Evolutionary conservation across 2,329 filamentous ascomycete species (phyloP).

Genomic region (Zymoseptoria brevis): DNA sequence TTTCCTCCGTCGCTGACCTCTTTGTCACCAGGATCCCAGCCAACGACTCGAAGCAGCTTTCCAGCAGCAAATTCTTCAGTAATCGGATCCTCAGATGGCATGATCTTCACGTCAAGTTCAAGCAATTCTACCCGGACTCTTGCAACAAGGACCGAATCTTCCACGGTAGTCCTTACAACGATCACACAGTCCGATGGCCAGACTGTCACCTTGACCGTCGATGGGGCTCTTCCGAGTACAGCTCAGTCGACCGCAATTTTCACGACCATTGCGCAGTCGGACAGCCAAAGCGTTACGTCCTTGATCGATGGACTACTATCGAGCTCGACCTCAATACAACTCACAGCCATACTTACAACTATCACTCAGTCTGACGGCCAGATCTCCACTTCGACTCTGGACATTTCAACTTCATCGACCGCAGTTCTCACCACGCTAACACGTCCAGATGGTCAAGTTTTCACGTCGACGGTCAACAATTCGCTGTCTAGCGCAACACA

Average conservation of each 20-base stretch:
- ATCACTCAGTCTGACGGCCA: not conserved
- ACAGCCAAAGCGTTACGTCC: not conserved
- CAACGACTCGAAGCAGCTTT: not conserved
- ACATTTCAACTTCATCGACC: not conserved
- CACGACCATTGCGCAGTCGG: not conserved
- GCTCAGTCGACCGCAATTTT: not conserved
- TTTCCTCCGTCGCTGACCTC: not conserved
- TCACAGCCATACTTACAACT: not conserved
- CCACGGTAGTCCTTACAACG: not conserved
- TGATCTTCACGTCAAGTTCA: not conserved
- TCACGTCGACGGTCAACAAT: not conserved
- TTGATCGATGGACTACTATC: too few relatives aligned
- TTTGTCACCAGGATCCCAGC: not conserved
- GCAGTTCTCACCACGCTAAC: not conserved
- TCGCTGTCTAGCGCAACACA: not conserved
- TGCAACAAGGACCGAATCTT: not conserved
- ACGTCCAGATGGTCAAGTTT: not conserved
- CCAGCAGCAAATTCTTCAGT: not conserved
- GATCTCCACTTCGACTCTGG: not conserved
- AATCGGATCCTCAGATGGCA: not conserved
- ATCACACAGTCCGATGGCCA: not conserved
- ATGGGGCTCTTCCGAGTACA: not conserved
- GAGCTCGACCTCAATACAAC: not conserved
- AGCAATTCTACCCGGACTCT: not conserved
- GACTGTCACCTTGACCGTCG: not conserved